Conservation (phyloP, 495 filamentous ascomycete species). For the Aspergillus sclerotiicarbonarius region DNA sequence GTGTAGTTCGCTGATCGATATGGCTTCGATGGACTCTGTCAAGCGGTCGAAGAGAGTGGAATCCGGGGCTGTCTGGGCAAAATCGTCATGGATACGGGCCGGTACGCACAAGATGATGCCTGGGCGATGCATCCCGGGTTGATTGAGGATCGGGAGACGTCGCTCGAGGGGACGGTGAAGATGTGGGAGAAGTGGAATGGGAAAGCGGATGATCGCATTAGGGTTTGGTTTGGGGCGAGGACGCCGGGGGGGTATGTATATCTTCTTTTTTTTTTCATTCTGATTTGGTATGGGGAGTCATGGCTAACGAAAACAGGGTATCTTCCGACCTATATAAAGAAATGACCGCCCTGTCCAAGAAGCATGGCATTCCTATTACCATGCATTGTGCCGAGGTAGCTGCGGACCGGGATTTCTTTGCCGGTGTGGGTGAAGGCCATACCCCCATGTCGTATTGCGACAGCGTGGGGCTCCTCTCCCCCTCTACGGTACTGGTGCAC, state of each 20-base stretch:
- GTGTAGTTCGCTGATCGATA: slow-evolving; percentile 42
- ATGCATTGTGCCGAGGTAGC: slow-evolving; percentile 44
- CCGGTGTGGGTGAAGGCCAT: slow-evolving; percentile 30
- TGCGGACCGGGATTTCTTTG: slow-evolving; percentile 42
- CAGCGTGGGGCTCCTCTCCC: slow-evolving; percentile 39
- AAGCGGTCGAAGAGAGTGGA: slow-evolving; percentile 46
- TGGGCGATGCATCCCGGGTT: slow-evolving; percentile 53
- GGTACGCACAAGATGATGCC: slow-evolving; percentile 43
- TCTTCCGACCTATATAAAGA: slow-evolving; percentile 45
- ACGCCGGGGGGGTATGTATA: slow-evolving; percentile 44
- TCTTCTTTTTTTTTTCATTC: neutral
- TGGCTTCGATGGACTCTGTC: slow-evolving; percentile 46
- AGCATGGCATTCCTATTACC: slow-evolving; percentile 42
- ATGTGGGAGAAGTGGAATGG: slow-evolving; percentile 52
- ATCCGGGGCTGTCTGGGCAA: slow-evolving; percentile 49
- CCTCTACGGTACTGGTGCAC: slow-evolving; percentile 40
- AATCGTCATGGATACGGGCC: slow-evolving; percentile 39
- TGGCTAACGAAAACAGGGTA: slow-evolving; percentile 26
- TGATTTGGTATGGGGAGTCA: neutral
- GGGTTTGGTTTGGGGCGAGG: slow-evolving; percentile 51
- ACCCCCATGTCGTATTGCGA: slow-evolving; percentile 45
- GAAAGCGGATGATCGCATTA: slow-evolving; percentile 43
- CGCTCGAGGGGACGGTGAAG: slow-evolving; percentile 38
- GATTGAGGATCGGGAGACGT: slow-evolving; percentile 44
- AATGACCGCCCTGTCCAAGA: slow-evolving; percentile 42